Evolutionary conservation across 2,329 filamentous ascomycete genomes (phyloP).

Genomic region (Epichloe scottii): DNA sequence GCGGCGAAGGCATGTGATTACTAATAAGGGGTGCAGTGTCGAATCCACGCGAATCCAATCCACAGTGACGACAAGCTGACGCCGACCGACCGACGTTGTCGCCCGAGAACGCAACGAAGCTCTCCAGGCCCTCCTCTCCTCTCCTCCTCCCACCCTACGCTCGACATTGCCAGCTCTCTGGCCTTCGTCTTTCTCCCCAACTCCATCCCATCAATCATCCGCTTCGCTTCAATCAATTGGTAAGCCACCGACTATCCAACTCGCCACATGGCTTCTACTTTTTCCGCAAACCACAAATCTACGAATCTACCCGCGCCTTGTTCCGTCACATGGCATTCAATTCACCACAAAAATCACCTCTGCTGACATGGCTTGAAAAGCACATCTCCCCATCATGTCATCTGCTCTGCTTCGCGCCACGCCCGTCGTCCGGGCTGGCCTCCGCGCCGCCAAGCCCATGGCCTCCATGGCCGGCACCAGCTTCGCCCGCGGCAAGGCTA

Average conservation of each 20-base stretch:
- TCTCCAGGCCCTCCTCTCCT: neutral
- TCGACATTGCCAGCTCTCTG: conserved; percentile 1
- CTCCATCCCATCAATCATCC: conserved; percentile 6
- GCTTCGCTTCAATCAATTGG: neutral
- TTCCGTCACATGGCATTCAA: conserved; percentile 2
- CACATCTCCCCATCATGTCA: conserved; percentile 45
- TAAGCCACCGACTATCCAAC: neutral
- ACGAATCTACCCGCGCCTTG: neutral
- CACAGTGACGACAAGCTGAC: conserved; percentile 8
- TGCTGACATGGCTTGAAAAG: neutral
- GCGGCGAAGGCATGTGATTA: conserved; percentile 3
- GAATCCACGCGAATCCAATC: neutral
- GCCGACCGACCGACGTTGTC: neutral
- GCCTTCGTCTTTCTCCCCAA: neutral
- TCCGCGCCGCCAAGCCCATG: conserved; percentile 52
- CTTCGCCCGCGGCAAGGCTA: conserved; percentile 79
- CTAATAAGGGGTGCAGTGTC: neutral
- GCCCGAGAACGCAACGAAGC: neutral
- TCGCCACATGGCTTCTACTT: neutral
- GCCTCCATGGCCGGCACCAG: conserved; percentile 58
- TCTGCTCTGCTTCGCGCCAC: conserved; percentile 61
- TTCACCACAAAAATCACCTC: neutral
- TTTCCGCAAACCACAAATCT: neutral
- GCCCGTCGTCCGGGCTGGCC: conserved; percentile 54
- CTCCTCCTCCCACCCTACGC: conserved; percentile 1